Evolutionary conservation across 1,284 basidiomycete genomes (phyloP), one percentile per base, ranked within the genome.

Genomic region (Singerocomus rubriflavus): DNA sequence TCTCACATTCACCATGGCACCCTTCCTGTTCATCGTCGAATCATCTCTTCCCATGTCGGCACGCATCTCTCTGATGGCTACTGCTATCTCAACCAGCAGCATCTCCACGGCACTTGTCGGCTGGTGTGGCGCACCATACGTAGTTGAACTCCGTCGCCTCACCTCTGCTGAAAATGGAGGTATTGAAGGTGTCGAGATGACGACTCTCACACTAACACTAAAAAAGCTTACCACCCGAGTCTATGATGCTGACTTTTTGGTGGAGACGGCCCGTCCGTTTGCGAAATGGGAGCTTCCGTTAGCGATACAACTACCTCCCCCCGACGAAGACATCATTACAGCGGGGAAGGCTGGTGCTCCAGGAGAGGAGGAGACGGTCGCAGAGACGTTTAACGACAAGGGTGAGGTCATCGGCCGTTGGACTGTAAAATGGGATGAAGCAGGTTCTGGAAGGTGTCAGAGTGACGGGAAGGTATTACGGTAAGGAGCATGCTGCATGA

Each of bases 1-100:
- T 5, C 78, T 93, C 41, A 85, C 88, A n/a, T 70, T 75, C 46
- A 73, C 80, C 4, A 73, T 93, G 59, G 77, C 87, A 0, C 91
- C 91, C 1, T 80, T 93, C 68, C 81, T 95, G 51, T 85, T 94
- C 65, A 67, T 91, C 39, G 77, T 92, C 51, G 88, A 92, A 53
- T 88, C 88, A 6, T 79, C 79, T 26, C 75, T 95, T 13, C 87
- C 89, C 0, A 62, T 79, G 35, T 75, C 78, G 16, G 91, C 85
- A 0, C 81, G 91, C n/a, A 61, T 83, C 17, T 83, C 80, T 5
- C 74, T 95, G 41, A 84, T 82, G 2, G 71, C 73, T 12, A 85
- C 86, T 4, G 90, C 91, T 2, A 60, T 94, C 44, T 76, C 77
- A 35, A 90, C 88, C 0, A 86, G 82, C 34, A 76, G 79, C 10